phyloP scores from a whole-genome alignment of 148 eudicot genomes.

The Heliosperma pusillum region DNA sequence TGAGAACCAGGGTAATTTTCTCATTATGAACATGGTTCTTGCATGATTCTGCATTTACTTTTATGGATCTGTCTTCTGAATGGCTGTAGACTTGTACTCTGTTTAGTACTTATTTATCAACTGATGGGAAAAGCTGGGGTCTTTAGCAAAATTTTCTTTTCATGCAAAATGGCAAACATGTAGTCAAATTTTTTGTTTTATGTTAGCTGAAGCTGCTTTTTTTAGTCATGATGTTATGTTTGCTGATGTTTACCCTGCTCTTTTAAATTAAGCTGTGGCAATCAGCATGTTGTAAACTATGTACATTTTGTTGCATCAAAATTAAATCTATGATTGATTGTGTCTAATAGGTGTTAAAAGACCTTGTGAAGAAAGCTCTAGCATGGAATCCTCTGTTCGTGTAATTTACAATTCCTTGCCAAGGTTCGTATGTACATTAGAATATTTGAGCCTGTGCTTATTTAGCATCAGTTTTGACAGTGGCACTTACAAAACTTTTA shows the following conservation, averaged over 20 bases:
- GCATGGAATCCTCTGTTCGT: slow-evolving; percentile 29
- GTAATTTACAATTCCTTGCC: slow-evolving; percentile 36
- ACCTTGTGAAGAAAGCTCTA: not conserved
- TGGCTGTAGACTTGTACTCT: not conserved
- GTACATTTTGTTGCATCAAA: not conserved
- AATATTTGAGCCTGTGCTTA: not conserved
- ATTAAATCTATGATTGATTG: not conserved
- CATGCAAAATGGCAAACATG: not conserved
- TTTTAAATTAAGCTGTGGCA: not conserved
- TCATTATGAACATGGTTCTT: not conserved
- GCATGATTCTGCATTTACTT: not conserved
- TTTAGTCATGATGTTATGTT: no score
- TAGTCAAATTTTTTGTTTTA: no score
- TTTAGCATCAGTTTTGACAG: not conserved
- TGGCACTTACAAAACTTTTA: not conserved
- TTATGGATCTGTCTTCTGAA: not conserved
- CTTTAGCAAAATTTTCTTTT: not conserved
- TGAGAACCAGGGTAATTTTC: slow-evolving; percentile 11
- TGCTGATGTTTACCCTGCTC: no score
- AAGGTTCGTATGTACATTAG: slow-evolving; percentile 24
- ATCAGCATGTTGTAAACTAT: slow-evolving; percentile 1
- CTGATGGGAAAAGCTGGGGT: not conserved
- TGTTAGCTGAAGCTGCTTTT: no score
- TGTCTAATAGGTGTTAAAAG: not conserved
- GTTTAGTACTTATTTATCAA: not conserved